Evolutionary conservation across 331 rosid genomes (phyloP).

Genomic region (Rhamnella rubrinervis): DNA sequence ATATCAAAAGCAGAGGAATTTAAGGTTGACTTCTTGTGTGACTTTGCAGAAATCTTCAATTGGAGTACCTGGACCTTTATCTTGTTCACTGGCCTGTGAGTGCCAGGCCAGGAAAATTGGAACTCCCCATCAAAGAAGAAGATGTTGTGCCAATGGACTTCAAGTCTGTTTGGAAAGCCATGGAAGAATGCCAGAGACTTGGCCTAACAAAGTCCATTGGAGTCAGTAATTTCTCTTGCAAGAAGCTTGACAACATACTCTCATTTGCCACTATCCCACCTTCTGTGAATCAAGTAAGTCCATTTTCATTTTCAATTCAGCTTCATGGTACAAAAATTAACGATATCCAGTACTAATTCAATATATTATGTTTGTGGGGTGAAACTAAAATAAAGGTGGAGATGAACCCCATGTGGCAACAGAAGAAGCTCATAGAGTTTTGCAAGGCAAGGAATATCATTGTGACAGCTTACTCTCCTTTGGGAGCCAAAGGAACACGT

Average conservation of each 20-base stretch:
- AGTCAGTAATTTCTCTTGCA: slow-evolving; percentile 51
- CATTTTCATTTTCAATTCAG: too few species aligned
- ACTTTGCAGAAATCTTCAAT: slow-evolving; percentile 33
- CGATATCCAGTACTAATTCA: too few species aligned
- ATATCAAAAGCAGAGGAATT: too few species aligned
- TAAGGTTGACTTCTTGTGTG: too few species aligned
- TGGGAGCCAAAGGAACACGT: too few species aligned
- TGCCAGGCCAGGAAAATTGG: slow-evolving; percentile 32
- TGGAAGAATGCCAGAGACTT: slow-evolving; percentile 52
- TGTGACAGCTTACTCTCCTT: too few species aligned
- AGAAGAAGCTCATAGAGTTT: too few species aligned
- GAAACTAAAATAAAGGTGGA: too few species aligned
- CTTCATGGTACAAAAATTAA: too few species aligned
- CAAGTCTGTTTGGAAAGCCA: slow-evolving; percentile 49
- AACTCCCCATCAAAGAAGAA: slow-evolving; percentile 20
- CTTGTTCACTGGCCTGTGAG: slow-evolving; percentile 56
- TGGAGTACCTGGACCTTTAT: slow-evolving; percentile 55
- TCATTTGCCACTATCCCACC: slow-evolving; percentile 48
- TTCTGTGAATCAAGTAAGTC: slow-evolving; percentile 34
- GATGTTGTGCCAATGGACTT: slow-evolving; percentile 46
- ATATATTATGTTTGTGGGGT: too few species aligned
- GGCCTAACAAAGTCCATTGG: slow-evolving; percentile 60
- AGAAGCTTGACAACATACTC: slow-evolving; percentile 44
- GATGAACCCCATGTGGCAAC: too few species aligned
- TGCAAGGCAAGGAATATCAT: too few species aligned